These are phyloP conservation scores for Maudiozyma humilis DNA, from an alignment of 1,139 yeast species.

Conservation along the genomic window DNA sequence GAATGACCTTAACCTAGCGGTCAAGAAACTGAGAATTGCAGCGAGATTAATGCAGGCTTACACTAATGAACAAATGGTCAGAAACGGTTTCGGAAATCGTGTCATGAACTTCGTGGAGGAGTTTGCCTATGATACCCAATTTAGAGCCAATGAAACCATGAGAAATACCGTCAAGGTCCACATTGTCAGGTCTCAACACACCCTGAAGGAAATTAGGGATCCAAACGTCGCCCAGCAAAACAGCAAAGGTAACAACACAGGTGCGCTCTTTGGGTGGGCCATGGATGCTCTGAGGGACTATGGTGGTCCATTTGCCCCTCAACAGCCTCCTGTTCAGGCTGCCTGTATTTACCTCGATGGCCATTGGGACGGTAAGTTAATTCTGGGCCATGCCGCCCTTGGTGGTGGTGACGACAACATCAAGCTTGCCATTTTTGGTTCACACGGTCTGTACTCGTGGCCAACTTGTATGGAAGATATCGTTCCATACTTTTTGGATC, in stretches of 20 bases:
- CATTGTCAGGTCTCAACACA: constrained; percentile 55
- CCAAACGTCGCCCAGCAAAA: constrained; percentile 86
- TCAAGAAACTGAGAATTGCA: constrained; percentile 70
- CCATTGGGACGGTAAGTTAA: constrained; percentile 65
- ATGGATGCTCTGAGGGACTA: constrained; percentile 52
- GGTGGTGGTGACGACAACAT: constrained; percentile 77
- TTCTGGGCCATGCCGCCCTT: constrained; percentile 84
- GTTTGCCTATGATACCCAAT: constrained; percentile 41
- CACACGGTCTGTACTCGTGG: constrained; percentile 88
- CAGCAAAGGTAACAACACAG: constrained; percentile 57
- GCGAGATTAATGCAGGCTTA: constrained; percentile 89
- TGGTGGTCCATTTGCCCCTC: constrained; percentile 48
- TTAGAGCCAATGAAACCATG: constrained; percentile 32
- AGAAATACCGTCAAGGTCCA: constrained; percentile 73
- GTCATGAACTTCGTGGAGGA: constrained; percentile 77
- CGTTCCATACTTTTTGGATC: constrained; percentile 61
- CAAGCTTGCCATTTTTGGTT: constrained; percentile 82
- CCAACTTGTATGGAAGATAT: constrained; percentile 69
- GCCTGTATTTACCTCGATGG: constrained; percentile 82
- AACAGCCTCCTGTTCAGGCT: constrained; percentile 53
- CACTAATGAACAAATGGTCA: constrained; percentile 84
- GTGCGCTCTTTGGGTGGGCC: constrained; percentile 73
- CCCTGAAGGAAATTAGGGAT: constrained; percentile 65
- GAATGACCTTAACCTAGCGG: constrained; percentile 66
- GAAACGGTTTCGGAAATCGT: constrained; percentile 71